A percentile compares a stretch with the other conserved stretches of the same genome.
Evolutionary conservation across 2,329 filamentous ascomycete genomes (phyloP).

Genomic region (Samsoniella hepiali): DNA sequence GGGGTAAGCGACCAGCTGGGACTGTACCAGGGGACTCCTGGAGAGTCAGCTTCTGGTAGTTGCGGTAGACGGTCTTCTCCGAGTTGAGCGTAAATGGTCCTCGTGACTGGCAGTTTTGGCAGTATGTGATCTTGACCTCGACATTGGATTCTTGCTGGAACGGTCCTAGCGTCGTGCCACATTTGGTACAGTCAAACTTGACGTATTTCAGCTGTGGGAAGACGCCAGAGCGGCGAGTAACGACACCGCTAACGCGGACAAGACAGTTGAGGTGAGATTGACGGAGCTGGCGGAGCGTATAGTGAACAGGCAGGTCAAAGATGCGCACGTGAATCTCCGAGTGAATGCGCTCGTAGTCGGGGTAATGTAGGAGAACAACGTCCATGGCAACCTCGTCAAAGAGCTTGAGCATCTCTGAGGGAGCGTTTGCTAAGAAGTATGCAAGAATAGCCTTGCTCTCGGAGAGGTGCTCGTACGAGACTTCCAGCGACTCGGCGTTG

Average conservation of each 20-base stretch:
- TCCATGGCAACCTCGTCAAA: slow-evolving; percentile 98
- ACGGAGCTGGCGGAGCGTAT: slow-evolving; percentile 90
- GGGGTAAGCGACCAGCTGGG: slow-evolving; percentile 87
- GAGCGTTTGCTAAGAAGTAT: slow-evolving; percentile 94
- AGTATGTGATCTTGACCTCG: slow-evolving; percentile 94
- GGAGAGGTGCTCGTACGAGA: slow-evolving; percentile 90
- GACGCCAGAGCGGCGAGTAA: slow-evolving; percentile 89
- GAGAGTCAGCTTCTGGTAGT: slow-evolving; percentile 96
- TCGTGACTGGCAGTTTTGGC: slow-evolving; percentile 91
- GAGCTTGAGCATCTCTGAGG: slow-evolving; percentile 89
- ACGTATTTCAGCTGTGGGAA: slow-evolving; percentile 98
- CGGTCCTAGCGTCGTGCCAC: slow-evolving; percentile 83
- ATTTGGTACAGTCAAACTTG: slow-evolving; percentile 96
- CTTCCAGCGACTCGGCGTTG: slow-evolving; percentile 93
- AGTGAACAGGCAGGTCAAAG: slow-evolving; percentile 88
- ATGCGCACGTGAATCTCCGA: slow-evolving; percentile 97
- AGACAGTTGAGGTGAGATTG: slow-evolving; percentile 96
- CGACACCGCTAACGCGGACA: slow-evolving; percentile 89
- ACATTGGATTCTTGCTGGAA: slow-evolving; percentile 97
- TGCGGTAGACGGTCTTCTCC: slow-evolving; percentile 96
- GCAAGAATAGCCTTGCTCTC: slow-evolving; percentile 89
- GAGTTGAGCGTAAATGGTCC: slow-evolving; percentile 95
- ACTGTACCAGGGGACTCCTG: slow-evolving; percentile 97
- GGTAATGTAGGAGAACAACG: slow-evolving; percentile 91
- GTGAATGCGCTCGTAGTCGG: slow-evolving; percentile 96